Percentiles rank a stretch among this genome's conserved stretches.
phyloP scores from a whole-genome alignment of 1,139 yeast genomes.

The Taiozyma sp. region DNA sequence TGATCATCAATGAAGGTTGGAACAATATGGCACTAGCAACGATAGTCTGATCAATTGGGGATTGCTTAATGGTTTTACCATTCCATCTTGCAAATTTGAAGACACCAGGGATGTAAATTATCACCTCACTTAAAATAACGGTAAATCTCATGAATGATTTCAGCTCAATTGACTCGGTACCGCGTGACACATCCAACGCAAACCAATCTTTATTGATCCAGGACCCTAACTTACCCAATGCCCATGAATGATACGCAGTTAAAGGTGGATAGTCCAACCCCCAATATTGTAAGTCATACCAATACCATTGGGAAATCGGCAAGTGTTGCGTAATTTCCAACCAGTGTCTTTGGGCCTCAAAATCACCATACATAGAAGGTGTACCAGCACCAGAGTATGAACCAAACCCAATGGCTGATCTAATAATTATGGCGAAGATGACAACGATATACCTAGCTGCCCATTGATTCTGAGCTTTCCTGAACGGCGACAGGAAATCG shows the following conservation, averaged over 20 bases:
- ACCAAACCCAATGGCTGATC: slow-evolving; percentile 88
- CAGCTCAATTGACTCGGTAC: slow-evolving; percentile 60
- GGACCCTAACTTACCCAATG: slow-evolving; percentile 70
- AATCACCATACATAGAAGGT: slow-evolving; percentile 89
- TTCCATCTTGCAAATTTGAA: slow-evolving; percentile 63
- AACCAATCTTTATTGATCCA: slow-evolving; percentile 71
- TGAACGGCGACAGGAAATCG: slow-evolving; percentile 56
- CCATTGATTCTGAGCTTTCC: slow-evolving; percentile 84
- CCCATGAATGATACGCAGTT: slow-evolving; percentile 89
- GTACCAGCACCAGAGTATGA: slow-evolving; percentile 68
- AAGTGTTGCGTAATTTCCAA: slow-evolving; percentile 81
- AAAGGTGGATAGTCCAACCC: slow-evolving; percentile 97
- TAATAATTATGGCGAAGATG: slow-evolving; percentile 66
- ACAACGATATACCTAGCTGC: slow-evolving; percentile 77
- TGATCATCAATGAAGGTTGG: slow-evolving; percentile 76
- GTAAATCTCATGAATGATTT: slow-evolving; percentile 84
- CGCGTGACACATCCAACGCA: slow-evolving; percentile 65
- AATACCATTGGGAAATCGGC: slow-evolving; percentile 81
- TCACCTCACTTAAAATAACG: slow-evolving; percentile 68
- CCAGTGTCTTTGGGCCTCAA: slow-evolving; percentile 99
- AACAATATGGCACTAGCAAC: slow-evolving; percentile 70
- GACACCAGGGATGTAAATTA: slow-evolving; percentile 78
- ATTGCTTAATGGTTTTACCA: slow-evolving; percentile 45
- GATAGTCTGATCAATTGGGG: slow-evolving; percentile 72
- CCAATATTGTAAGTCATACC: slow-evolving; percentile 88